phyloP scores from a whole-genome alignment of 208 protist species.

The Trypanosoma scelopori region DNA sequence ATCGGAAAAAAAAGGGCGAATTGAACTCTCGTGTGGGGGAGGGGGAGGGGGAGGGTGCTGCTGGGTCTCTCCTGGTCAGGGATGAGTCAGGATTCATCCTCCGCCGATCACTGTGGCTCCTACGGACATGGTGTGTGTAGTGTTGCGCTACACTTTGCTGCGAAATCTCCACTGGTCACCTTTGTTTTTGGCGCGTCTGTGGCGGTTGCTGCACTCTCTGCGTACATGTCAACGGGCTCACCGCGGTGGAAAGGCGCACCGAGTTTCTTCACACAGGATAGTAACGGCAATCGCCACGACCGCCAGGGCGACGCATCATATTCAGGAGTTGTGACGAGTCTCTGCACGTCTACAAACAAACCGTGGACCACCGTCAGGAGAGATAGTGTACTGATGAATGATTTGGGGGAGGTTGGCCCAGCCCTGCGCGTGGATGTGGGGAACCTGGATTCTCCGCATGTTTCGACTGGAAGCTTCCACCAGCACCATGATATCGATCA shows the following conservation, averaged over 20 bases:
- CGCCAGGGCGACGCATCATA: neutral
- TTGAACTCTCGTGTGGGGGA: neutral
- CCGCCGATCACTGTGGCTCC: neutral
- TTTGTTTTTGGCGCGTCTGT: constrained; percentile 9
- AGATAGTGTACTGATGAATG: neutral
- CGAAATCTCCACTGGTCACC: constrained; percentile 1
- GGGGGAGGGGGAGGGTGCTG: no score
- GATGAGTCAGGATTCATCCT: neutral
- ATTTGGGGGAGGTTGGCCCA: neutral
- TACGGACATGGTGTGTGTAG: neutral
- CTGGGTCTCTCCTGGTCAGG: neutral
- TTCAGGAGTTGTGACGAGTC: neutral
- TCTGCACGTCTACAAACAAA: constrained; percentile 14
- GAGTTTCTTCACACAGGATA: neutral
- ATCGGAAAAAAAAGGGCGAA: neutral
- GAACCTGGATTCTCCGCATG: neutral
- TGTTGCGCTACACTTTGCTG: neutral
- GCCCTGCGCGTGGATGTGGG: neutral
- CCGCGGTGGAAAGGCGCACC: constrained; percentile 30
- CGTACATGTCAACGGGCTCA: constrained; percentile 22
- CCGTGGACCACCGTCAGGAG: constrained; percentile 14
- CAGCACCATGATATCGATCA: neutral
- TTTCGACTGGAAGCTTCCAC: neutral
- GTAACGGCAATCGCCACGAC: neutral
- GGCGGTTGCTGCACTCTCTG: neutral